These are phyloP conservation scores for Solanum piurae DNA, from an alignment of 257 asterid species.

Conservation along the genomic window DNA sequence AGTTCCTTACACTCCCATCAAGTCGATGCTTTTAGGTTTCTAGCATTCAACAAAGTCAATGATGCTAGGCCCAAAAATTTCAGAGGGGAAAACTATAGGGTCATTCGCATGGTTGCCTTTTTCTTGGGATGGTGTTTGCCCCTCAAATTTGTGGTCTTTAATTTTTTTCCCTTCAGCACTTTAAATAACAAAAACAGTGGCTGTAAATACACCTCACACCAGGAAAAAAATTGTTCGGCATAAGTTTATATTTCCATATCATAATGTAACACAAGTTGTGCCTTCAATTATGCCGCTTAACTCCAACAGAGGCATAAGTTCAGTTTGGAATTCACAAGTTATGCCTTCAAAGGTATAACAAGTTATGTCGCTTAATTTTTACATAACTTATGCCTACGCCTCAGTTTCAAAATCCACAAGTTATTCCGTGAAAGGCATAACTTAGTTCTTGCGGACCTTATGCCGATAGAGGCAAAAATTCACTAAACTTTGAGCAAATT, in stretches of 20 bases:
- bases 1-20: not conserved
- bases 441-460: not conserved
- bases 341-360: not conserved
- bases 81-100: not conserved
- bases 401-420: not conserved
- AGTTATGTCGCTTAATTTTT: not conserved
- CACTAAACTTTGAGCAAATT: not conserved
- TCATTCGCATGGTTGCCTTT: not conserved
- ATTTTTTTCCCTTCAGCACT: not conserved
- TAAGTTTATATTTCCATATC: not conserved
- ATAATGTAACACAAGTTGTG: not conserved
- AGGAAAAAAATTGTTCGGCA: not conserved
- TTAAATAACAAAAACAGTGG: not conserved
- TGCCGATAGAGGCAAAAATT: not conserved
- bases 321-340: not conserved
- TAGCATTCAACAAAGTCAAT: not conserved
- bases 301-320: not conserved
- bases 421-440: not conserved
- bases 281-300: not conserved
- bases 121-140: not conserved
- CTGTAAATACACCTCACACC: too few species aligned
- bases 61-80: not conserved
- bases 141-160: not conserved
- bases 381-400: not conserved
- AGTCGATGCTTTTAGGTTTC: not conserved